Evolutionary conservation across 192 early-diverging fungal species (phyloP), one percentile per base, ranked within the genome.

Genomic region (Helicostylum pulchrum): DNA sequence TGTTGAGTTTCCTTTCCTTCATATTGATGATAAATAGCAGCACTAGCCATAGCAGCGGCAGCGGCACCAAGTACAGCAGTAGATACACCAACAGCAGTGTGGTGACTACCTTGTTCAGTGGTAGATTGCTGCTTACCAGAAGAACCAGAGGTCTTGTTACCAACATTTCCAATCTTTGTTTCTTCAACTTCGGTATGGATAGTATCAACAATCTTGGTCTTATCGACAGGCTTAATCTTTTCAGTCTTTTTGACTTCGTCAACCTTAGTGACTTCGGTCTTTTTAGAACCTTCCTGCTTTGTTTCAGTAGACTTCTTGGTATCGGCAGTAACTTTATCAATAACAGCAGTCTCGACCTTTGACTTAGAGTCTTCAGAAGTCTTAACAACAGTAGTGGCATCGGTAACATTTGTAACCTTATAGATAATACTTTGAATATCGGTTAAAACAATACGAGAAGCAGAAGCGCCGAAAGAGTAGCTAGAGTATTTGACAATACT

Each of bases 61-160:
- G 51, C 63, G 12, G 53, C 63, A n/a, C 58, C 58, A 45, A 60
- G 20, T n/a, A 47, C 58, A 44, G 44, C 58, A 11, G 58, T 56
- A 9, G n/a, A 39, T 10, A 11, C 15, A 56, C 39, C 58, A 47
- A 9, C 30, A 19, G 54, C 15, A 4, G 36, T 39, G 36, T 10
- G 7, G 1, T 39, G 36, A 39, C 9, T 39, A 39, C 36, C 4
- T 56, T 32, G 32, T 4, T 59, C 39, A 21, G 19, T 21, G 7
- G 8, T 20, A 43, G 42, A 20, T n/a, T 58, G 19, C 0, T 20
- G 32, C 42, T 58, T 45, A 11, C 19, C 17, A 9, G 36, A 39
- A 39, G 36, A 39, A 4, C 36, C 4, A 39, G 36, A 39, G 4
- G 2, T 39, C 2, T 4, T 39, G 36, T 39, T 39, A 39, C 9